Conservation (phyloP, 1,284 basidiomycete genomes). For the Ustilago shanxiensis region DNA sequence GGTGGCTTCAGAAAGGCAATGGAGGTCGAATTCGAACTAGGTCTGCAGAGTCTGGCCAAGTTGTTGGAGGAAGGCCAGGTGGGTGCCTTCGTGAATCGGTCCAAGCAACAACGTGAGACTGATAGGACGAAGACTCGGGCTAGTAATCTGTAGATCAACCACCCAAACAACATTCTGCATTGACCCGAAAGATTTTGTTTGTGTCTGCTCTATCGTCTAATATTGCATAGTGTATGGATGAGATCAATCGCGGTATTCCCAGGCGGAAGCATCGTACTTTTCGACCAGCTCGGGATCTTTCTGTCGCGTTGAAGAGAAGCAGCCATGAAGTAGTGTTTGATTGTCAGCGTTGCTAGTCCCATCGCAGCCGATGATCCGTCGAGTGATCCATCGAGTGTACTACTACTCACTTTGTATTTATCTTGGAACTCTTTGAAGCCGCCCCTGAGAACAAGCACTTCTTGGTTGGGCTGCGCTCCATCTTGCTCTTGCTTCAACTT, state of each 20-base stretch:
- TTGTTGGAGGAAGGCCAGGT: conserved; percentile 40
- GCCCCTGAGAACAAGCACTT: conserved; percentile 68
- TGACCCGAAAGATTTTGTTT: background rate
- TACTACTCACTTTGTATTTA: conserved; percentile 60
- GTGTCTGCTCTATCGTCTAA: too few species aligned
- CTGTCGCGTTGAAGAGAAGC: conserved; percentile 5
- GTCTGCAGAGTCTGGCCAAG: conserved; percentile 32
- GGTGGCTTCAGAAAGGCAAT: conserved; percentile 36
- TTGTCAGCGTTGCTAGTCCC: too few species aligned
- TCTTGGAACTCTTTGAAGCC: conserved; percentile 68
- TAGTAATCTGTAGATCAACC: conserved; percentile 23
- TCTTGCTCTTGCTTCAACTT: conserved; percentile 15
- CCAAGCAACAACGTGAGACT: conserved; percentile 20
- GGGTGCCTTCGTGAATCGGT: conserved; percentile 38
- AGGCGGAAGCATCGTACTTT: conserved; percentile 63
- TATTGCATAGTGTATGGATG: background rate
- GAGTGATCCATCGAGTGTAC: too few species aligned
- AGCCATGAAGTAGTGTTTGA: too few species aligned
- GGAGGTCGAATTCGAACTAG: conserved; percentile 41
- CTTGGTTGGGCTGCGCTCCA: conserved; percentile 41
- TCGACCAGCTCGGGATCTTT: conserved; percentile 64
- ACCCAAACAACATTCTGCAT: background rate
- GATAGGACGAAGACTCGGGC: conserved; percentile 25
- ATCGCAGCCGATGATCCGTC: too few species aligned
- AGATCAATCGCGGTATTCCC: conserved; percentile 55